A percentile compares a stretch with the other conserved stretches of the same genome.
phyloP scores from a whole-genome alignment of 192 early-diverging fungal species.

The Linnemannia schmuckeri region DNA sequence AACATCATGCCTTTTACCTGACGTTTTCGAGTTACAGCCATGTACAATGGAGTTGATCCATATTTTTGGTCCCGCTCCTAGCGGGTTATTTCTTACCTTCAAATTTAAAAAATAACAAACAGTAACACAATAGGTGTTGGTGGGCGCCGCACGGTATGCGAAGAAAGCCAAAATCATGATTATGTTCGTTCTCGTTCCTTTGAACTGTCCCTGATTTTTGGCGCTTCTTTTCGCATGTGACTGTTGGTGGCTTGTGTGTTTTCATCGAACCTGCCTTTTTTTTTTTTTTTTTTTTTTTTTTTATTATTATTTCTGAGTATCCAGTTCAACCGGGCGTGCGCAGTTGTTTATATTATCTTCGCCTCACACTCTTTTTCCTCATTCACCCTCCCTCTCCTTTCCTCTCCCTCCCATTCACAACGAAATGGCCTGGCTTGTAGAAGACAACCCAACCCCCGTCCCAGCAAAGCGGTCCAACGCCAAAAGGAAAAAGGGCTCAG shows the following conservation, averaged over 20 bases:
- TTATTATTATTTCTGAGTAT: too few species aligned
- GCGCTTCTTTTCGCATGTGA: neutral
- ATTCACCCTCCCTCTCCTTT: neutral
- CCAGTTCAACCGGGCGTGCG: too few species aligned
- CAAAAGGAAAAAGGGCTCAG: slow-evolving; percentile 42
- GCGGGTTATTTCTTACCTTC: slow-evolving; percentile 4
- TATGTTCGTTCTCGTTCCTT: too few species aligned
- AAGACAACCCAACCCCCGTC: slow-evolving; percentile 22
- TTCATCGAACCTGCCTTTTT: neutral
- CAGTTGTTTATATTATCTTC: too few species aligned
- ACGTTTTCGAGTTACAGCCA: slow-evolving; percentile 55
- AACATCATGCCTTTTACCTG: slow-evolving; percentile 58
- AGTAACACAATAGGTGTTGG: too few species aligned
- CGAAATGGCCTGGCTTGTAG: slow-evolving; percentile 46
- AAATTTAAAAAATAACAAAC: slow-evolving; percentile 5
- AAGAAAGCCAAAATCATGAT: too few species aligned
- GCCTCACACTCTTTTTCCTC: neutral
- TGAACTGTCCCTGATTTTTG: too few species aligned
- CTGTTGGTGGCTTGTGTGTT: slow-evolving; percentile 1
- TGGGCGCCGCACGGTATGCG: too few species aligned
- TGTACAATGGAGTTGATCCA: slow-evolving; percentile 27
- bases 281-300: slow-evolving; percentile 6
- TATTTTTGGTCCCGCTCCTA: slow-evolving; percentile 21
- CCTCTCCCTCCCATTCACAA: neutral
- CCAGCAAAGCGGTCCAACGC: slow-evolving; percentile 45